A percentile compares a stretch with the other conserved stretches of the same genome.
These are phyloP conservation scores for Tetrapisispora taiwanensis DNA, from an alignment of 805 yeast genomes.

Conservation along the genomic window DNA sequence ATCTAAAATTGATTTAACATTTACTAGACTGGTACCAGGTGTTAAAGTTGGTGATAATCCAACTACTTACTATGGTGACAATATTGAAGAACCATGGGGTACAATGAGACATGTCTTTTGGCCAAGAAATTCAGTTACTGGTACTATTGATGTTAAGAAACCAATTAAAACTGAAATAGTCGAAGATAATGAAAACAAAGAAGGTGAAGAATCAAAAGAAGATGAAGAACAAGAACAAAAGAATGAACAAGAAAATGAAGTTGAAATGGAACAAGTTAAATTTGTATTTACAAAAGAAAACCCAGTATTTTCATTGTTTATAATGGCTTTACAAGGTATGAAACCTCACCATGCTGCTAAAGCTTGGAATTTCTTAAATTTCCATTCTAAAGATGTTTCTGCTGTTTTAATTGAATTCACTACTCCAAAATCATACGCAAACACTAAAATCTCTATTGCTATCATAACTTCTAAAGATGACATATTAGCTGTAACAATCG, in stretches of 20 bases:
- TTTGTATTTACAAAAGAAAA: slow-evolving; percentile 17
- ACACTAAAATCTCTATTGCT: slow-evolving; percentile 71
- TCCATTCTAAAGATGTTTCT: slow-evolving; percentile 64
- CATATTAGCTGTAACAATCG: slow-evolving; percentile 52
- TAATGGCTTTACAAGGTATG: slow-evolving; percentile 97
- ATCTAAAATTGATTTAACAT: slow-evolving; percentile 57
- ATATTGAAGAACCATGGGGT: slow-evolving; percentile 86
- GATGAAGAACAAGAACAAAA: slow-evolving; percentile 6
- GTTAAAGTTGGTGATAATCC: slow-evolving; percentile 89
- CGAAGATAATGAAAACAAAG: slow-evolving; percentile 2
- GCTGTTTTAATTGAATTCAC: slow-evolving; percentile 94
- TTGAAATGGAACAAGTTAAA: slow-evolving; percentile 3
- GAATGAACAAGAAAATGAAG: slow-evolving; percentile 6
- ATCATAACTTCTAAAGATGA: slow-evolving; percentile 57
- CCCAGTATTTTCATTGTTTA: slow-evolving; percentile 62
- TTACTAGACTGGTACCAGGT: slow-evolving; percentile 60
- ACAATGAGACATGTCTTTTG: slow-evolving; percentile 92
- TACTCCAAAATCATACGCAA: slow-evolving; percentile 84
- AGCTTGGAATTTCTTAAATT: slow-evolving; percentile 87
- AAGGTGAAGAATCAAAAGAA: slow-evolving; percentile 9
- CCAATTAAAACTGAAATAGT: not conserved
- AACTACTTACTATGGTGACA: slow-evolving; percentile 76
- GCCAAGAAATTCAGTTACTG: slow-evolving; percentile 76
- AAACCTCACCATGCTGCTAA: slow-evolving; percentile 99
- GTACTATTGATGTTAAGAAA: slow-evolving; percentile 44